Conservation (phyloP, 345 rosid genomes). For the Linum usitatissimum region DNA sequence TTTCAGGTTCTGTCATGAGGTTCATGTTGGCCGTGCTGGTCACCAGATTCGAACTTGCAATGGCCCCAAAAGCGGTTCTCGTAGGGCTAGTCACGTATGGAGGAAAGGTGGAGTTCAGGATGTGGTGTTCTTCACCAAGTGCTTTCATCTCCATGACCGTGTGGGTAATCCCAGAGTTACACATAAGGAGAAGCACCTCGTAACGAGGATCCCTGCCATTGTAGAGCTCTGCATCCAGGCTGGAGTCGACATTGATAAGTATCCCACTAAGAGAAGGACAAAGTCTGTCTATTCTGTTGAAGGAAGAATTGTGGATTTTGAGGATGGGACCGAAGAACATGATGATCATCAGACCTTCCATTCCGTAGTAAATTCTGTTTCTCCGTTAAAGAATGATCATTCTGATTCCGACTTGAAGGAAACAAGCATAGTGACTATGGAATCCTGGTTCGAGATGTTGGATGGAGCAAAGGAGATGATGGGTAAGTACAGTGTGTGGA, state of each 20-base stretch:
- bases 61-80: constrained; percentile 56
- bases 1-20: constrained; percentile 58
- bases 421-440: constrained; percentile 40
- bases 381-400: constrained; percentile 4
- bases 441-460: constrained; percentile 60
- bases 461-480: constrained; percentile 49
- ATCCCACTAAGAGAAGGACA: constrained; percentile 57
- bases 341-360: constrained; percentile 3
- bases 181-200: constrained; percentile 44
- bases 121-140: constrained; percentile 52
- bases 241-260: constrained; percentile 55
- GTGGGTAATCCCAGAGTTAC: constrained; percentile 70
- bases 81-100: constrained; percentile 72
- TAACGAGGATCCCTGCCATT: constrained; percentile 56
- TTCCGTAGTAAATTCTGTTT: neutral
- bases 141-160: constrained; percentile 76
- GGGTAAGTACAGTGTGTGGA: constrained; percentile 60
- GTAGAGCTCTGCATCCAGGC: constrained; percentile 81
- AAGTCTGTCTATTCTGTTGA: constrained; percentile 78
- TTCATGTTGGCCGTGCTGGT: constrained; percentile 57
- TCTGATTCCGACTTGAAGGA: constrained; percentile 21
- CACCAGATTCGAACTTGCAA: constrained; percentile 69
- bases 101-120: constrained; percentile 47
- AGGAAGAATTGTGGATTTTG: constrained; percentile 85
- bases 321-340: constrained; percentile 19